Base-by-base conservation (phyloP, 1,284 basidiomycete species). In the Rhodotorula mucilaginosa region DNA sequence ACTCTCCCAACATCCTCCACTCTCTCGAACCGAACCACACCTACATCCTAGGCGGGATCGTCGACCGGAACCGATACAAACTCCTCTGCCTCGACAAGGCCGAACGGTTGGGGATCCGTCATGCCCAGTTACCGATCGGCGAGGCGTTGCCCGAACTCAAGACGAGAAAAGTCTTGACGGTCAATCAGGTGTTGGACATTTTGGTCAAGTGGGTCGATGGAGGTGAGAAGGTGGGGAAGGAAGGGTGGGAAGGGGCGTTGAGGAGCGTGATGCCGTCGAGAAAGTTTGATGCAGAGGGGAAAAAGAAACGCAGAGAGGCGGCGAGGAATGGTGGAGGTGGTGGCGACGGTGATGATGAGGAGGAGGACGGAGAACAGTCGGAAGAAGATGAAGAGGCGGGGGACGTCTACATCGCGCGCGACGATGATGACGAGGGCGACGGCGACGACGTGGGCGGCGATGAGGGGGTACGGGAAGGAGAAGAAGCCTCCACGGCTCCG, bases 51-150 rank as follows among this genome's bases (percentile, higher is more conserved):
- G 97, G 97, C 48, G 97, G 96, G 21, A 91, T 99, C 75, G 91
- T 91, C 72, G 97, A 99, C 81, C 91, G 91, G 78, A 99, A 99
- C 82, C 89, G 96, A 51, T 91, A 97, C 85, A 99, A 97, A 92
- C 90, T 89, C 79, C 84, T 99, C 29, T 99, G 97, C 81, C 85
- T 91, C 66, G 86, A 92, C 80, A 97, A 96, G 82, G 93, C 97
- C 3, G 26, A 26, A 18, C n/a, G 16, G 61, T 85, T 90, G 16
- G 87, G 87, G 2, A 87, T 99, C 68, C 86, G 89, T 47, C 90
- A 92, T 54, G 97, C 95, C 13, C 89, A 92, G 59, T 86, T 99
- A 61, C 97, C 97, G 1, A 97, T 99, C 66, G 91, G 92, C 21
- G 88, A 88, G 71, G 95, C 92, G 81, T 84, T 97, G 60, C 84